These are phyloP conservation scores for Echria macrotheca DNA, from an alignment of 495 filamentous ascomycete species.

Conservation along the genomic window DNA sequence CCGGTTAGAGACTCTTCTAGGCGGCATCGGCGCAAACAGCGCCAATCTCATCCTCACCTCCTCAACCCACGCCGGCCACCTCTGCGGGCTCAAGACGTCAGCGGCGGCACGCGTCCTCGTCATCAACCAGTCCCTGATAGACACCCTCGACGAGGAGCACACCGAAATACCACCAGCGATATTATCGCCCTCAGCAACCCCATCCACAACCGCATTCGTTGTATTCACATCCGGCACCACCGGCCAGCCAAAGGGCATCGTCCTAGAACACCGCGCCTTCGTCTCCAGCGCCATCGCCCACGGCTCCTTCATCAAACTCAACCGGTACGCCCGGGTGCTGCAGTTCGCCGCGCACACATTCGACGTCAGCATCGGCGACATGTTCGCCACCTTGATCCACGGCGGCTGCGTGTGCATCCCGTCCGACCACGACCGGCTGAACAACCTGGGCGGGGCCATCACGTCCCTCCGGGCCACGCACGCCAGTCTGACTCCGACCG, in stretches of 20 bases:
- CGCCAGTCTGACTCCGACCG: constrained; percentile 20
- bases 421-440: constrained; percentile 42
- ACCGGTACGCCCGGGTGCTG: constrained; percentile 17
- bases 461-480: constrained; percentile 16
- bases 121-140: too few species aligned
- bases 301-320: background rate
- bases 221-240: background rate
- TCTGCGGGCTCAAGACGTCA: too few species aligned
- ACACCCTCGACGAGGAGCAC: too few species aligned
- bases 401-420: constrained; percentile 61
- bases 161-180: too few species aligned
- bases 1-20: constrained; percentile 19
- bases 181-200: too few species aligned
- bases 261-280: background rate
- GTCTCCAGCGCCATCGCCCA: background rate
- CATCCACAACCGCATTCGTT: too few species aligned
- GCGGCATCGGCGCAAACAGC: background rate
- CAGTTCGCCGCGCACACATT: constrained; percentile 58
- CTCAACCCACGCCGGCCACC: too few species aligned
- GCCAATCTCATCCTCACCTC: background rate
- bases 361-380: constrained; percentile 51
- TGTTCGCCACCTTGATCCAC: constrained; percentile 47
- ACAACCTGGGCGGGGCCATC: constrained; percentile 26
- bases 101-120: too few species aligned
- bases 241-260: background rate